A percentile compares a stretch with the other conserved stretches of the same genome.
Conservation (phyloP, 2,329 filamentous ascomycete species). For the Penicillium sp. region DNA sequence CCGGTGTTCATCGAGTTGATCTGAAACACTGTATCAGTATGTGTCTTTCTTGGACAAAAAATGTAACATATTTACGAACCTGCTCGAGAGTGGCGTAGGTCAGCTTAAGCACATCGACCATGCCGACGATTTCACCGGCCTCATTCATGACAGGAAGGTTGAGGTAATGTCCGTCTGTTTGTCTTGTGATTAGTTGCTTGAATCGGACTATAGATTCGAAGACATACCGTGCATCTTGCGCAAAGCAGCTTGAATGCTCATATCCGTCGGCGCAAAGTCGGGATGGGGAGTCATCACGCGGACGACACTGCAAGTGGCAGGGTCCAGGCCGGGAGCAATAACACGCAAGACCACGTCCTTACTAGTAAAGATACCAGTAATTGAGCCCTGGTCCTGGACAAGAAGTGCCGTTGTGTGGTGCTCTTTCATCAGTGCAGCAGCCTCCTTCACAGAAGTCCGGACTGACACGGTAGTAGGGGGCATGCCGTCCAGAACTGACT, state of each 20-base stretch:
- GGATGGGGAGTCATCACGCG: constrained; percentile 99
- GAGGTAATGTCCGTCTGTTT: constrained; percentile 87
- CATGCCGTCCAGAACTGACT: constrained; percentile 86
- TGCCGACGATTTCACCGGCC: constrained; percentile 92
- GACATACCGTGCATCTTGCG: constrained; percentile 95
- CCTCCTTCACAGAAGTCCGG: constrained; percentile 92
- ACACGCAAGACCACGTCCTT: constrained; percentile 98
- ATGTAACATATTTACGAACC: constrained; percentile 44
- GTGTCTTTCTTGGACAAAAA: not conserved
- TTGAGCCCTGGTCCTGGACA: constrained; percentile 93
- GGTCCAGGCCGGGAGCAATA: constrained; percentile 93
- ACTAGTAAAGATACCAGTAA: constrained; percentile 98
- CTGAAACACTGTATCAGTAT: constrained; percentile 30
- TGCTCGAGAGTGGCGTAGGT: constrained; percentile 98
- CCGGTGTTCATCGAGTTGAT: constrained; percentile 86
- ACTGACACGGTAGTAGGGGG: constrained; percentile 95
- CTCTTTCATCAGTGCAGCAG: constrained; percentile 94
- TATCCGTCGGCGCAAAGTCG: constrained; percentile 96
- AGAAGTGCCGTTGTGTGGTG: constrained; percentile 96
- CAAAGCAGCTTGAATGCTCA: constrained; percentile 97
- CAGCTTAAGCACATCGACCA: constrained; percentile 97
- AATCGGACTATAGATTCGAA: not conserved
- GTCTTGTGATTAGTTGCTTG: constrained; percentile 14
- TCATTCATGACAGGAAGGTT: constrained; percentile 99
- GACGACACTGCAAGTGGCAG: constrained; percentile 91